Evolutionary conservation across 768 basidiomycete species (phyloP), one percentile per base, ranked within the genome.

Genomic region (Collybia sp.): DNA sequence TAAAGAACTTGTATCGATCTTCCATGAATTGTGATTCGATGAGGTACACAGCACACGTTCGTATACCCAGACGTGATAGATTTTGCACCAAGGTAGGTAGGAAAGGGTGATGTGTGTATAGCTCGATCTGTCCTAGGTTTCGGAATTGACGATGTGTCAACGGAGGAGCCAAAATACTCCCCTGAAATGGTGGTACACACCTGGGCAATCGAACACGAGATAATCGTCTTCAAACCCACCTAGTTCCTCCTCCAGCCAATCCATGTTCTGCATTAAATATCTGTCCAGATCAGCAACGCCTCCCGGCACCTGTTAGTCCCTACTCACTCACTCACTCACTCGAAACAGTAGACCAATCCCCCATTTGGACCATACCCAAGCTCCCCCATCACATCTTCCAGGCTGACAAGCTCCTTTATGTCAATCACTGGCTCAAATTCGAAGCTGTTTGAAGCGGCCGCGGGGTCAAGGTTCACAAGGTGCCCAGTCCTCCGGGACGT

Each of bases 1-100:
- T 88, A 67, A 99, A 99, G 68, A 96, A 99, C 59, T 99, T 99
- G 65, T 93, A 89, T 53, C 88, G 86, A 65, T 99, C 96, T 67
- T 99, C 96, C 93, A 98, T 98, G 68, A 99, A 99, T 56, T 99
- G 96, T 0, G 91, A 93, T 60, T 99, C 96, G 51, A 99, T 83
- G 35, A 99, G 79, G 62, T 98, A 99, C 25, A 82, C 83, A 3
- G 89, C 90, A 56, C 86, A 91, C n/a, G 82, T 82, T 47, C 94
- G 76, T 50, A 98, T 85, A 39, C 88, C 85, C 62, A 94, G 74
- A 41, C 83, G 75, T 54, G 76, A 66, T 51, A 92, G 65, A 60
- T 84, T 72, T 64, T 82, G 77, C n/a, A 89, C 87, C 33, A 99
- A 82, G 5, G 85, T 81, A 0, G 96, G 94, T 33, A 99, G 80